These are phyloP conservation scores for Insectozyma bohioensis DNA, from an alignment of 1,139 yeast genomes.

Conservation along the genomic window DNA sequence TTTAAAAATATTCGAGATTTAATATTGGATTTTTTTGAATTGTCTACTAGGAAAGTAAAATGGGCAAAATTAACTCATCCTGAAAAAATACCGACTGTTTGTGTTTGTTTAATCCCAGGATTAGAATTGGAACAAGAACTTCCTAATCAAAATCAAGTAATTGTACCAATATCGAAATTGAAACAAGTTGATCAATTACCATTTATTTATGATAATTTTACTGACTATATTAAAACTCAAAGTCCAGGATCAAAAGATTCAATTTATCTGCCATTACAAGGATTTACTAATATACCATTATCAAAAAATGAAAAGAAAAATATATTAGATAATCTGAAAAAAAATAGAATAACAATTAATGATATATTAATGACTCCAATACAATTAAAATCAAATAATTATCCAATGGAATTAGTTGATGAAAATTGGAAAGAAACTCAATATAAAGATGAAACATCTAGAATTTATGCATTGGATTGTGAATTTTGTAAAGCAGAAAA, in stretches of 20 bases:
- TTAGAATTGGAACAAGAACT: slow-evolving; percentile 46
- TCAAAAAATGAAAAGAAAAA: slow-evolving; percentile 52
- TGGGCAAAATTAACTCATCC: slow-evolving; percentile 36
- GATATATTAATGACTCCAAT: slow-evolving; percentile 53
- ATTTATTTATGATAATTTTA: slow-evolving; percentile 41
- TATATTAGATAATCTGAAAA: slow-evolving; percentile 31
- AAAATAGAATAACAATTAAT: slow-evolving; percentile 44
- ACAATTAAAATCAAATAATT: slow-evolving; percentile 48
- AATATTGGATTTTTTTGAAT: slow-evolving; percentile 46
- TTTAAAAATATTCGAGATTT: slow-evolving; percentile 53
- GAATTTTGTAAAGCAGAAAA: slow-evolving; percentile 76
- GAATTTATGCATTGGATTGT: slow-evolving; percentile 82
- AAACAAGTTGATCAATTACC: slow-evolving; percentile 23
- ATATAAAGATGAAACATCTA: slow-evolving; percentile 47
- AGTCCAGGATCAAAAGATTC: slow-evolving; percentile 66
- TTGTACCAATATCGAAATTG: slow-evolving; percentile 11
- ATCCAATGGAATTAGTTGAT: slow-evolving; percentile 45
- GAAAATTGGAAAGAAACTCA: slow-evolving; percentile 60
- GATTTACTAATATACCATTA: slow-evolving; percentile 56
- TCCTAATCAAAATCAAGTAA: slow-evolving; percentile 4
- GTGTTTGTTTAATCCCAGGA: slow-evolving; percentile 70
- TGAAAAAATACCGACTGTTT: slow-evolving; percentile 40
- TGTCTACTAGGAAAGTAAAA: slow-evolving; percentile 22
- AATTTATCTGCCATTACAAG: slow-evolving; percentile 52
- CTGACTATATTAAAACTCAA: slow-evolving; percentile 40